Evolutionary conservation across 2,329 filamentous ascomycete genomes (phyloP).

Genomic region (Neobulgaria alba): DNA sequence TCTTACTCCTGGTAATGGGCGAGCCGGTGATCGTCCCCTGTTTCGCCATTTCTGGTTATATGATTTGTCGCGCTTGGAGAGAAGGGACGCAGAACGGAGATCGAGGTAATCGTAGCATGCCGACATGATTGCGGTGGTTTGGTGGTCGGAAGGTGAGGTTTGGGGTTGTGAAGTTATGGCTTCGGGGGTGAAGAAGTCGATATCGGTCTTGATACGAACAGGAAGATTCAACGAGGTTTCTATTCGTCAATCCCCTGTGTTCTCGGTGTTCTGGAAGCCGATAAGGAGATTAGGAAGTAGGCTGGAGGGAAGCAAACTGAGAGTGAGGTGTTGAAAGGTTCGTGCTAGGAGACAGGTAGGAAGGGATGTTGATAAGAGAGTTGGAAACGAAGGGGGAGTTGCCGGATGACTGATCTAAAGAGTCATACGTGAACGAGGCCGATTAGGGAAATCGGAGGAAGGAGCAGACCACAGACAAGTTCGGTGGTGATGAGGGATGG

Average conservation of each 20-base stretch:
- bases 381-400: not conserved
- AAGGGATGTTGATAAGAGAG: not conserved
- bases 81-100: slow-evolving; percentile 23
- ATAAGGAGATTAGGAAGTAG: not conserved
- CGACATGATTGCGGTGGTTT: not conserved
- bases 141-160: not conserved
- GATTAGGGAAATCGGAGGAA: not conserved
- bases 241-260: not conserved
- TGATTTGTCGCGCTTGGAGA: slow-evolving; percentile 27
- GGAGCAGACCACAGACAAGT: not conserved
- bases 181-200: not conserved
- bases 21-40: slow-evolving; percentile 16
- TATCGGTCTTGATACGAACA: not conserved
- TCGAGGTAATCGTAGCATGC: slow-evolving; percentile 19
- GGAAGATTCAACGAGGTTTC: not conserved
- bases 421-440: not conserved
- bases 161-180: not conserved
- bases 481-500: not conserved
- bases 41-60: slow-evolving; percentile 24
- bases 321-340: not conserved
- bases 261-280: not conserved
- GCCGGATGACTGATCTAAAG: not conserved
- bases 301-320: not conserved
- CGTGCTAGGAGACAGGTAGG: not conserved
- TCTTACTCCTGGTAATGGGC: slow-evolving; percentile 15